These are phyloP conservation scores for Euphorbia pulcherrima DNA, from an alignment of 345 rosid species.

Conservation along the genomic window DNA sequence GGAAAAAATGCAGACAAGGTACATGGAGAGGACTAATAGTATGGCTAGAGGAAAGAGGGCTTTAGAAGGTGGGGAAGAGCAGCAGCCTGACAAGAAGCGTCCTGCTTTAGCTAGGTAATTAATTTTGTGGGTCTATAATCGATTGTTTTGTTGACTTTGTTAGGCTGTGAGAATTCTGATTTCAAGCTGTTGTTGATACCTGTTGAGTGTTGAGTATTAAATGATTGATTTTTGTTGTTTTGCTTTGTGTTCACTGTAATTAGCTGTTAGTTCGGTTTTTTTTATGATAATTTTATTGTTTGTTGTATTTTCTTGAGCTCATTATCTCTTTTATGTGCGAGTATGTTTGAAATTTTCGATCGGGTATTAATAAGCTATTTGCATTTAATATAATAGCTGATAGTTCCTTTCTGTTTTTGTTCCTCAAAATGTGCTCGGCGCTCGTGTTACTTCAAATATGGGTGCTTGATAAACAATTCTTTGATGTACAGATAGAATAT, in stretches of 20 bases:
- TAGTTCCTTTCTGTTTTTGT: background rate
- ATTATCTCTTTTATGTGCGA: background rate
- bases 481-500: background rate
- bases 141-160: background rate
- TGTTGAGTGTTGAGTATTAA: background rate
- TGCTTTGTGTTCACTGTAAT: background rate
- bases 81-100: constrained; percentile 71
- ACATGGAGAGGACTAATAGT: constrained; percentile 72
- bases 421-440: background rate
- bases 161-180: background rate
- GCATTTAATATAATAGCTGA: background rate
- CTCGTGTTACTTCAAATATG: background rate
- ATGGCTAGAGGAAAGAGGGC: constrained; percentile 76
- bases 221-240: background rate
- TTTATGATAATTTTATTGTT: background rate
- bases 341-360: background rate
- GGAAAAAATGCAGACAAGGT: constrained; percentile 68
- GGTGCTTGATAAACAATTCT: background rate
- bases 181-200: background rate
- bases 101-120: constrained; percentile 91
- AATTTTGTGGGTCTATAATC: background rate
- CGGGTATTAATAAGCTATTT: background rate
- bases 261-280: background rate
- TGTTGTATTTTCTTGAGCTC: background rate
- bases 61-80: constrained; percentile 49